Percentiles rank a stretch among this genome's conserved stretches.
These are phyloP conservation scores for Septoria petroselini DNA, from an alignment of 2,329 filamentous ascomycete genomes.

Conservation along the genomic window DNA sequence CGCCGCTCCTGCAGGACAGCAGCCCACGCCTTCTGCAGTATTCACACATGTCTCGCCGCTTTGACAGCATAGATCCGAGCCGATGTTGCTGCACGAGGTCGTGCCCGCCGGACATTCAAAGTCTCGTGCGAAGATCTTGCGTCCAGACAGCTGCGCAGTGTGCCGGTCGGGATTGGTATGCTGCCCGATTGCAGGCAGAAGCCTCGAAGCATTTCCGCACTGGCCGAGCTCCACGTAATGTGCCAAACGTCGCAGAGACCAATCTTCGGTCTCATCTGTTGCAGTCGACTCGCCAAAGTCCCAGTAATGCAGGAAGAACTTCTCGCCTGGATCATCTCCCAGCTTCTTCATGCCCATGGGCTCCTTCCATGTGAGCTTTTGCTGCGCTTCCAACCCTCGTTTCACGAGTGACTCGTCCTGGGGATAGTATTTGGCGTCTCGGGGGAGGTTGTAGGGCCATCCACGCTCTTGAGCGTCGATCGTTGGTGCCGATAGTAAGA, in stretches of 20 bases:
- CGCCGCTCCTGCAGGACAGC: conserved; percentile 63
- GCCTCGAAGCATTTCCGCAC: conserved; percentile 29
- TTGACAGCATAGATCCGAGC: conserved; percentile 70
- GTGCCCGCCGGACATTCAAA: conserved; percentile 67
- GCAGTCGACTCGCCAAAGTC: conserved; percentile 40
- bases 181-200: conserved; percentile 49
- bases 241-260: conserved; percentile 3
- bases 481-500: conserved; percentile 20
- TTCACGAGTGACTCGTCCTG: conserved; percentile 47
- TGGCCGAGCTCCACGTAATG: conserved; percentile 7
- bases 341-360: conserved; percentile 71
- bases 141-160: conserved; percentile 26
- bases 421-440: conserved; percentile 48
- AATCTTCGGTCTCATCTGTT: background rate
- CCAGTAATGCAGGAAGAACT: conserved; percentile 69
- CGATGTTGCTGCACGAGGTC: conserved; percentile 61
- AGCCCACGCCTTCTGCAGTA: conserved; percentile 64
- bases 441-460: conserved; percentile 50
- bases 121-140: conserved; percentile 50
- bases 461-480: conserved; percentile 33
- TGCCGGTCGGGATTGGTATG: conserved; percentile 41
- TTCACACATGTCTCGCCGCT: conserved; percentile 63
- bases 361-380: conserved; percentile 40
- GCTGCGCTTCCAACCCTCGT: conserved; percentile 42
- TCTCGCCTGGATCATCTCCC: conserved; percentile 66